phyloP scores from a whole-genome alignment of 2,329 filamentous ascomycete species.

The Trichoderma sp. region DNA sequence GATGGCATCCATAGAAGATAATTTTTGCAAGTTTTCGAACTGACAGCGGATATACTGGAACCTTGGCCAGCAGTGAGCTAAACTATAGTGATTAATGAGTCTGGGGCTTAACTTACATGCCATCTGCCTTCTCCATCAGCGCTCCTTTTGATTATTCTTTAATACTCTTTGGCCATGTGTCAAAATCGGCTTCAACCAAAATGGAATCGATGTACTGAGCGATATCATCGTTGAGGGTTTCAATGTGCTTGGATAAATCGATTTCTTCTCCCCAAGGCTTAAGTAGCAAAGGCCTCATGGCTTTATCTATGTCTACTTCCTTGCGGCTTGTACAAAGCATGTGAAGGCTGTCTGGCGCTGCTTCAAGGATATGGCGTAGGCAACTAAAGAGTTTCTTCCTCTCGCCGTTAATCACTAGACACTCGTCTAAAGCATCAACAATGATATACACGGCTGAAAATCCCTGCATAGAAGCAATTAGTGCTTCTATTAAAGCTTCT shows the following conservation, averaged over 20 bases:
- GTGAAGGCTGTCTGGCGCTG: slow-evolving; percentile 9
- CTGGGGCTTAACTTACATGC: slow-evolving; percentile 1
- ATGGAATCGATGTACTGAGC: slow-evolving; percentile 6
- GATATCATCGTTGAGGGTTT: neutral
- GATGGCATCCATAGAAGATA: neutral
- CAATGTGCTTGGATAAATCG: neutral
- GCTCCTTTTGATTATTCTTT: neutral
- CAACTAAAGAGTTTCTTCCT: slow-evolving; percentile 3
- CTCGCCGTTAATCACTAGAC: neutral
- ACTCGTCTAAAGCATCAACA: slow-evolving; percentile 24
- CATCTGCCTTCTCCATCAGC: slow-evolving; percentile 8
- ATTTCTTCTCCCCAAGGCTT: neutral
- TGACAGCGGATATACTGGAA: slow-evolving; percentile 18
- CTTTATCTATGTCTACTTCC: slow-evolving; percentile 3
- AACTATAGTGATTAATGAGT: neutral
- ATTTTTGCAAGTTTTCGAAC: neutral
- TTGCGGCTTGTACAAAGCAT: slow-evolving; percentile 22
- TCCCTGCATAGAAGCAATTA: neutral
- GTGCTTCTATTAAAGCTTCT: neutral
- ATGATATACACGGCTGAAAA: slow-evolving; percentile 19
- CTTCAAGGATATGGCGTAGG: neutral
- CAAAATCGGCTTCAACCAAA: neutral
- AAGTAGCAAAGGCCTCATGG: neutral
- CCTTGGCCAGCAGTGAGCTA: neutral
- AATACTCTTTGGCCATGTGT: neutral